Evolutionary conservation across 2,329 filamentous ascomycete species (phyloP), one percentile per base, ranked within the genome.

Genomic region (Knufia fluminis): DNA sequence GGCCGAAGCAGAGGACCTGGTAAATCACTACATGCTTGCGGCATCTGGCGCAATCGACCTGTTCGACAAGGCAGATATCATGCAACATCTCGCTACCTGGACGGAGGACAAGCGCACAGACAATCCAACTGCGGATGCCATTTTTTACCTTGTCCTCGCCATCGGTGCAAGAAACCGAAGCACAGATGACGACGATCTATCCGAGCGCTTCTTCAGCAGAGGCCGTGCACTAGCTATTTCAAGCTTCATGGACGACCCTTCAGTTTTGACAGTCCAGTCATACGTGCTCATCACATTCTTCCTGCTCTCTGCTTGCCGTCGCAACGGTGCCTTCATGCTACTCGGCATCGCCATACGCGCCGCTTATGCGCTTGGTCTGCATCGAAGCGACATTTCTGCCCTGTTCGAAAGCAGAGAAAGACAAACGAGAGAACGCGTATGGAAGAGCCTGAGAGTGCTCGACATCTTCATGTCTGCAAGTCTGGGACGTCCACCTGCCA

Each of bases 241-340:
- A 2, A 67, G 71, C 19, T 68, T 76, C 45, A 69, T 69, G 16
- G 69, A 69, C 49, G 73, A 71, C 14, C 73, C 74, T 48, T 74
- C 71, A 48, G 65, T 75, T 2, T 63, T 69, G 41, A 75, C 72
- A 0, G 72, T 77, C 2, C 73, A 76, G 55, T 72, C 72, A 1
- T 76, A 75, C 55, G 64, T 71, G 4, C 56, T 76, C 14, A 67
- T 76, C n/a, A 69, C 72, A 1, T 68, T 76, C 53, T 76, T 71
- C 55, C 72, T 76, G 71, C 63, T 77, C 2, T 64, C 72, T 23
- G 70, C 71, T 9, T 75, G 70, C 49, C 69, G 74, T 38, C 70
- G 72, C 9, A 77, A 77, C 51, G 73, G 71, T 1, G 73, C 73
- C 4, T 76, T 74, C 48, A 67, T 76, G 56, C 72, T 75, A 42